Base-by-base conservation (phyloP, 2,329 filamentous ascomycete species). In the Aspergillus tanneri region DNA sequence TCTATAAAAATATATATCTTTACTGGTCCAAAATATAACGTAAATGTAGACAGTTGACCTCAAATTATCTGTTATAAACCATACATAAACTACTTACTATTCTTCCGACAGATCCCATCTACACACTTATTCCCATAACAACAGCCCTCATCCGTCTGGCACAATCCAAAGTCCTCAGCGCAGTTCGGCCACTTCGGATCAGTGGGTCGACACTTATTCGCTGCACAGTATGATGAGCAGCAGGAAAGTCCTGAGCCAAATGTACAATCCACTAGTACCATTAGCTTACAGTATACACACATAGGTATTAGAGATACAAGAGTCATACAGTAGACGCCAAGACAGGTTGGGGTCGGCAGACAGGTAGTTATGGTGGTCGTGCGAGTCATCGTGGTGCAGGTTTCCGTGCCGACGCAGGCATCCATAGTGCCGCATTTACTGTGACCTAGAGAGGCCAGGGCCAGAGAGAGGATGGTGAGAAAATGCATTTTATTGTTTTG, bases 181-280 rank as follows among this genome's bases (percentile, higher is more conserved):
- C 63, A 65, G 8, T 25, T 36, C 0, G 63, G 61, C 62, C 62
- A 65, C n/a, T 58, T 43, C 3, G 49, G 25, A 43, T 65, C 62
- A 1, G 62, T 65, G 14, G 58, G 50, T 18, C 63, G 56, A 43
- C 63, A 65, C 22, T 59, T 60, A 2, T 46, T 63, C 3, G 61
- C 64, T 4, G 61, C 62, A 16, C 64, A 65, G 32, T 64, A 64
- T 8, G 55, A 57, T 2, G 63, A 65, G 54, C 62, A 67, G 44
- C 62, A 65, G 32, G 46, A 43, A 3, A 46, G 55, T 4, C 47
- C 47, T 30, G 40, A 39, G 23, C 57, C 62, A 23, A 49, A 62
- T 1, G 41, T 40, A 23, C 61, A 62, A n/a, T 49, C 43, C 5
- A 36, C 56, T 59, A n/a, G 8, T 12, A 25, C 2, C 3, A 18